Conservation (phyloP, 2,329 filamentous ascomycete genomes). For the Arthrobotrys conoides region DNA sequence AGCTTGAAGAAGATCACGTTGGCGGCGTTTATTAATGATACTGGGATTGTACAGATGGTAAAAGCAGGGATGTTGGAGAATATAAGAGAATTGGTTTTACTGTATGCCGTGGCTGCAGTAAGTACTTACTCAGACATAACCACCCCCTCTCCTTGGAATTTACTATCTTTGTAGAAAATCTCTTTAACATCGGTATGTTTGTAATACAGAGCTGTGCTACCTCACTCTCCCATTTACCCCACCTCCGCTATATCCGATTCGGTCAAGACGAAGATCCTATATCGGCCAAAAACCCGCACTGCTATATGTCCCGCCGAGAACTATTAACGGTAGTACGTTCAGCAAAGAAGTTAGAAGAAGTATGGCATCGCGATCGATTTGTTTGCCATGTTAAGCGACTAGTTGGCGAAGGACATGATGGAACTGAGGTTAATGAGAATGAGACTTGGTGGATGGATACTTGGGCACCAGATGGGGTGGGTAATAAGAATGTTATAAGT, state of each 20-base stretch:
- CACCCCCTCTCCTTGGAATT: background rate
- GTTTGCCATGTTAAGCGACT: constrained; percentile 30
- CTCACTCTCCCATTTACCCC: constrained; percentile 18
- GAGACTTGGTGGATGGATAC: constrained; percentile 46
- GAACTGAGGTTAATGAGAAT: constrained; percentile 29
- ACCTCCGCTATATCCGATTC: constrained; percentile 38
- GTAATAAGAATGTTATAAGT: constrained; percentile 28
- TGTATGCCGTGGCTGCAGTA: constrained; percentile 4
- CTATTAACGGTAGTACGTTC: constrained; percentile 18
- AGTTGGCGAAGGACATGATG: background rate
- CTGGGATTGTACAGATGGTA: constrained; percentile 35
- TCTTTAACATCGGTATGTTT: background rate
- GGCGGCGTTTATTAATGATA: constrained; percentile 28
- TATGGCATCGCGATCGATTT: constrained; percentile 43
- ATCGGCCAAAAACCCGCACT: constrained; percentile 29
- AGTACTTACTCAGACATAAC: background rate
- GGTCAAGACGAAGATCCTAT: constrained; percentile 29
- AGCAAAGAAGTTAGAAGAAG: constrained; percentile 19
- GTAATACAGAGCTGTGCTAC: constrained; percentile 29
- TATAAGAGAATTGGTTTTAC: constrained; percentile 11
- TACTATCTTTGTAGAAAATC: background rate
- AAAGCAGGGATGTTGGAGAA: background rate
- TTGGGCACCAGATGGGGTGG: constrained; percentile 46
- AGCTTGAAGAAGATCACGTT: constrained; percentile 28
- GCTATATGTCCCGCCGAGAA: constrained; percentile 48